A percentile compares a stretch with the other conserved stretches of the same genome.
These are phyloP conservation scores for Penicillium sp. DNA, from an alignment of 2,329 filamentous ascomycete species.

Conservation along the genomic window DNA sequence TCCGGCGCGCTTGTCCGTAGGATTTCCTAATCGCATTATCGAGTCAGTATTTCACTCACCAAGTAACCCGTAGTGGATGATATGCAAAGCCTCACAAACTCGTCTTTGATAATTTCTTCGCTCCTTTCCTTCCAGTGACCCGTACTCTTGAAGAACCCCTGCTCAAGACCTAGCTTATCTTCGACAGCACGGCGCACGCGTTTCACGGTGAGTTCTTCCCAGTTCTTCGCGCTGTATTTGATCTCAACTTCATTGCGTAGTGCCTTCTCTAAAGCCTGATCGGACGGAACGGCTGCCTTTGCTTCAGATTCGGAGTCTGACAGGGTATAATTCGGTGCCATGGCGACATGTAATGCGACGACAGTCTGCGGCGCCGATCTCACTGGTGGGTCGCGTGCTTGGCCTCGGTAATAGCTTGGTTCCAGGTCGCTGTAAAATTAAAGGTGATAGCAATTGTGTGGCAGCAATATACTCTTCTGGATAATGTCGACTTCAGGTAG, in stretches of 20 bases:
- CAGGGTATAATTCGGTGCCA: constrained; percentile 39
- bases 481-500: background rate
- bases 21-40: background rate
- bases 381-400: background rate
- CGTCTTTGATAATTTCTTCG: constrained; percentile 57
- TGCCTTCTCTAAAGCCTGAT: constrained; percentile 41
- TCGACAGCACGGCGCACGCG: constrained; percentile 59
- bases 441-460: background rate
- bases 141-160: constrained; percentile 60
- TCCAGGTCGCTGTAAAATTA: background rate
- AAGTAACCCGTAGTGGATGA: background rate
- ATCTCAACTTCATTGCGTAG: constrained; percentile 44
- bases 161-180: constrained; percentile 54
- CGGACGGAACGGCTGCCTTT: constrained; percentile 34
- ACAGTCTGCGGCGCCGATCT: background rate
- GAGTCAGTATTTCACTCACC: constrained; percentile 13
- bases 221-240: constrained; percentile 45
- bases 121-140: constrained; percentile 59
- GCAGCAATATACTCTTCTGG: background rate
- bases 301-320: constrained; percentile 36
- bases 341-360: constrained; percentile 15
- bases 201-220: constrained; percentile 61
- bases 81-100: constrained; percentile 50
- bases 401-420: background rate
- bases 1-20: constrained; percentile 11